These are phyloP conservation scores for Corinectria fuckeliana DNA, from an alignment of 2,329 filamentous ascomycete species.

Conservation along the genomic window DNA sequence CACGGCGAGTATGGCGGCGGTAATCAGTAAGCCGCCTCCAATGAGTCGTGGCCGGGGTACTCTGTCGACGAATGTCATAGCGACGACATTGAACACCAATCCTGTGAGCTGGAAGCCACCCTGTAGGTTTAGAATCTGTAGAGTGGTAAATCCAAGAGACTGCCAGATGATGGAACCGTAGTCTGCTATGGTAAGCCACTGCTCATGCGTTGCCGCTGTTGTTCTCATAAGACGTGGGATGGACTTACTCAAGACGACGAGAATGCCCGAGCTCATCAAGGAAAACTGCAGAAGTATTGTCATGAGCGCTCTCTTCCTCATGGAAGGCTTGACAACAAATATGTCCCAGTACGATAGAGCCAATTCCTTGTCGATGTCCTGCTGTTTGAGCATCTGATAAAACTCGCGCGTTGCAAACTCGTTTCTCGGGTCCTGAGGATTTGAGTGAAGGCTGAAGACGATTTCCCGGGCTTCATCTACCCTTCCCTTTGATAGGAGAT, in stretches of 20 bases:
- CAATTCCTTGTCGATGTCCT: not conserved
- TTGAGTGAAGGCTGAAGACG: not conserved
- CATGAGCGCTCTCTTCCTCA: not conserved
- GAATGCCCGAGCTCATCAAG: conserved; percentile 1
- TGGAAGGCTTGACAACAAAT: not conserved
- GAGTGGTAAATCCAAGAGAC: too few species aligned
- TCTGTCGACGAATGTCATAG: too few species aligned
- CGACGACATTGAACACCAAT: too few species aligned
- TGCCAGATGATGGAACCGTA: too few species aligned
- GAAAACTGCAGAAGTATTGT: not conserved
- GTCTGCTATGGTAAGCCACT: too few species aligned
- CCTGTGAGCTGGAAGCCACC: too few species aligned
- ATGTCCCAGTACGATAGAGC: not conserved
- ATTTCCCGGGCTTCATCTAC: not conserved
- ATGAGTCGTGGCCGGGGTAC: too few species aligned
- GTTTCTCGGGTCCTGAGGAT: not conserved
- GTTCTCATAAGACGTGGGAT: too few species aligned
- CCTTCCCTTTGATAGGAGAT: not conserved
- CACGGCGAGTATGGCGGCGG: too few species aligned
- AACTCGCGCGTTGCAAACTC: not conserved
- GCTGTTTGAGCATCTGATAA: not conserved
- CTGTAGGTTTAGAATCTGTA: too few species aligned
- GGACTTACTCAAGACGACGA: conserved; percentile 11
- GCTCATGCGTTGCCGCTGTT: too few species aligned
- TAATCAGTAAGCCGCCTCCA: too few species aligned